phyloP scores from a whole-genome alignment of 2,329 filamentous ascomycete genomes.

The Cladosporium sphaerospermum region DNA sequence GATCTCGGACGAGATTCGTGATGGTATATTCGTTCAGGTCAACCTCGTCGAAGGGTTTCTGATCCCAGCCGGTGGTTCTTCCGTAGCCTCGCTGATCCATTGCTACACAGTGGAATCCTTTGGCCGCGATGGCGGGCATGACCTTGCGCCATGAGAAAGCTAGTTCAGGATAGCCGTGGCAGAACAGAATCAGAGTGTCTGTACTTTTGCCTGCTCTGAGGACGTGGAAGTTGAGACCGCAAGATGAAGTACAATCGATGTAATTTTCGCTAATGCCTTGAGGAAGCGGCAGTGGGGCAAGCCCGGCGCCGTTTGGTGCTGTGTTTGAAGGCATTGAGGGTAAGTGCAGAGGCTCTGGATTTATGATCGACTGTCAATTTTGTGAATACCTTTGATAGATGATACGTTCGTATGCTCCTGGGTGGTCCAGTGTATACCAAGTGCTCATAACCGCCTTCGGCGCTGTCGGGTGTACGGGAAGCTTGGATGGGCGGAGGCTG shows the following conservation, averaged over 20 bases:
- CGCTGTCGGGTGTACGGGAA: no score
- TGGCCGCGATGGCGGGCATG: conserved; percentile 51
- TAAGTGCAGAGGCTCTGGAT: no score
- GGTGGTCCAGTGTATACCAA: no score
- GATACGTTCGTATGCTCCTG: no score
- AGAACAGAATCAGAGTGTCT: conserved; percentile 54
- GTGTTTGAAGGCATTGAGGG: not conserved
- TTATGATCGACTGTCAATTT: no score
- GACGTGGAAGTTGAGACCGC: conserved; percentile 56
- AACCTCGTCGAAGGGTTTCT: conserved; percentile 43
- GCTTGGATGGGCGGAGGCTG: no score
- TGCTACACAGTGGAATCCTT: conserved; percentile 60
- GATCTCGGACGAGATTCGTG: conserved; percentile 55
- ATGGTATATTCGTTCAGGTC: conserved; percentile 53
- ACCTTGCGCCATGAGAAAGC: conserved; percentile 65
- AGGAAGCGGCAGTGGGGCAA: conserved; percentile 48
- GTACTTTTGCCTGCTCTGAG: conserved; percentile 47
- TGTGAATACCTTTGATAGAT: no score
- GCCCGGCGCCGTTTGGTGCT: not conserved
- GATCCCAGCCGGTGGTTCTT: conserved; percentile 57
- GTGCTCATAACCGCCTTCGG: no score
- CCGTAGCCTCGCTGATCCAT: conserved; percentile 65
- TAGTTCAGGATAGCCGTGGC: conserved; percentile 63
- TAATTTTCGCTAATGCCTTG: conserved; percentile 50
- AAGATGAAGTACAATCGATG: conserved; percentile 47